Conservation (phyloP, 2,329 filamentous ascomycete species). For the Metarhizium brunneum region DNA sequence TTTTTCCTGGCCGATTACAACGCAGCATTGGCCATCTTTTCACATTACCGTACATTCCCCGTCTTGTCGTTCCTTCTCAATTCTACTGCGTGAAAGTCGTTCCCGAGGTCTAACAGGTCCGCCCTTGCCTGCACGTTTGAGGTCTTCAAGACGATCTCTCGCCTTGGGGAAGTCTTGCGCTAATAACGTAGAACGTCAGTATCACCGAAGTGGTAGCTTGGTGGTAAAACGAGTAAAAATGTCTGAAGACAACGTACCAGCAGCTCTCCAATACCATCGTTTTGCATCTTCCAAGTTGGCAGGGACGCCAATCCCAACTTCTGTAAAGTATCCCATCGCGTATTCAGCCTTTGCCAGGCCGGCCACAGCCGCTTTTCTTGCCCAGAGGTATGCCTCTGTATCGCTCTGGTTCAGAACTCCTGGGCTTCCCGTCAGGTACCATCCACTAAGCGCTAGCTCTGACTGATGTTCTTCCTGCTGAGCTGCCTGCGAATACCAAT, state of each 20-base stretch:
- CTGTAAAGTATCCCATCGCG: slow-evolving; percentile 94
- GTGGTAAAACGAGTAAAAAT: neutral
- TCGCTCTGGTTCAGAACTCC: slow-evolving; percentile 86
- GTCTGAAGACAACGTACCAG: slow-evolving; percentile 54
- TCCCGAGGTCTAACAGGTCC: slow-evolving; percentile 60
- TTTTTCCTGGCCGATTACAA: neutral
- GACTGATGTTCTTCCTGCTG: slow-evolving; percentile 90
- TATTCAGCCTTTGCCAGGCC: slow-evolving; percentile 92
- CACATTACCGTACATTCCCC: slow-evolving; percentile 84
- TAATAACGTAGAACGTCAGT: slow-evolving; percentile 29
- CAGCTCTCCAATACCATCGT: slow-evolving; percentile 95
- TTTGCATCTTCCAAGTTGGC: slow-evolving; percentile 91
- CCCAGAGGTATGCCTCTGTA: slow-evolving; percentile 95
- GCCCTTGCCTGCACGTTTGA: slow-evolving; percentile 71
- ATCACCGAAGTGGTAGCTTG: neutral
- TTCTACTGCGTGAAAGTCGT: slow-evolving; percentile 70
- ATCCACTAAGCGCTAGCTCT: slow-evolving; percentile 76
- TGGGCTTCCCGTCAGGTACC: slow-evolving; percentile 89
- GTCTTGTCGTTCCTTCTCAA: slow-evolving; percentile 77
- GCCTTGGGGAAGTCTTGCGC: slow-evolving; percentile 94
- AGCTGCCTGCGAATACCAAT: slow-evolving; percentile 88
- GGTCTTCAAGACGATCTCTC: slow-evolving; percentile 81
- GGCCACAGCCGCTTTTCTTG: slow-evolving; percentile 80
- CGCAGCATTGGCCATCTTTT: slow-evolving; percentile 11
- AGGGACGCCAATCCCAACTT: slow-evolving; percentile 82